Percentiles rank a stretch among this genome's conserved stretches.
phyloP scores from a whole-genome alignment of 352 stramenopile genomes.

The Phytophthora meadii region DNA sequence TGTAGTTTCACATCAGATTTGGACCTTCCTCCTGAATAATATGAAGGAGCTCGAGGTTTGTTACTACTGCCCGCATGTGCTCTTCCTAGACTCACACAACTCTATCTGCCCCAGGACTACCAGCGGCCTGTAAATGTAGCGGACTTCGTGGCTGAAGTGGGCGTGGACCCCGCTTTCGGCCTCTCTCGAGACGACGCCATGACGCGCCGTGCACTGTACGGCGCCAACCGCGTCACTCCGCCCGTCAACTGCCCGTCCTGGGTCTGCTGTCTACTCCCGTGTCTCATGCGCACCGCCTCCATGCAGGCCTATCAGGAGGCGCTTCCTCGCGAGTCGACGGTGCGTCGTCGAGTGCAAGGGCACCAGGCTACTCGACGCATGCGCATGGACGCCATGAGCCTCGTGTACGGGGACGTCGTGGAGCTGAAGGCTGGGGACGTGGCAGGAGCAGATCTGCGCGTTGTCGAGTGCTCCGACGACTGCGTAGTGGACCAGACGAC shows the following conservation, averaged over 20 bases:
- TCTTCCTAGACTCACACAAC: neutral
- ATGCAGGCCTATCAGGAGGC: constrained; percentile 91
- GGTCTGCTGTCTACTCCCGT: constrained; percentile 94
- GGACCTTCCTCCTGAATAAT: constrained; percentile 1
- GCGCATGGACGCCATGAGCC: constrained; percentile 90
- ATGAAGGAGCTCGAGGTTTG: constrained; percentile 30
- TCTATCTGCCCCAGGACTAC: constrained; percentile 38
- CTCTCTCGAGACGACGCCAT: constrained; percentile 82
- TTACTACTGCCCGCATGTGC: neutral
- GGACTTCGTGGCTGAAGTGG: constrained; percentile 71
- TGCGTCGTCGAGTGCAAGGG: constrained; percentile 61
- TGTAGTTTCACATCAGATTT: constrained; percentile 15
- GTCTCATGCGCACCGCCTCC: constrained; percentile 89
- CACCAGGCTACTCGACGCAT: constrained; percentile 70
- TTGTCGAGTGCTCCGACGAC: constrained; percentile 82
- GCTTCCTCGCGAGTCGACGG: constrained; percentile 91
- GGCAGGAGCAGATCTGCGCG: constrained; percentile 89
- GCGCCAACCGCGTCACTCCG: constrained; percentile 90
- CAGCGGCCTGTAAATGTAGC: constrained; percentile 44
- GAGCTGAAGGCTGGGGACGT: constrained; percentile 89
- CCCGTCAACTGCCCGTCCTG: constrained; percentile 94
- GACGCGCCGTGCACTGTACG: constrained; percentile 68
- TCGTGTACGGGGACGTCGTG: constrained; percentile 94
- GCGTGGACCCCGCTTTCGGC: constrained; percentile 59
- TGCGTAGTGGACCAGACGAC: constrained; percentile 73